A percentile compares a stretch with the other conserved stretches of the same genome.
Evolutionary conservation across 23 red algal species (phyloP).

Genomic region (Gracilariopsis chorda): DNA sequence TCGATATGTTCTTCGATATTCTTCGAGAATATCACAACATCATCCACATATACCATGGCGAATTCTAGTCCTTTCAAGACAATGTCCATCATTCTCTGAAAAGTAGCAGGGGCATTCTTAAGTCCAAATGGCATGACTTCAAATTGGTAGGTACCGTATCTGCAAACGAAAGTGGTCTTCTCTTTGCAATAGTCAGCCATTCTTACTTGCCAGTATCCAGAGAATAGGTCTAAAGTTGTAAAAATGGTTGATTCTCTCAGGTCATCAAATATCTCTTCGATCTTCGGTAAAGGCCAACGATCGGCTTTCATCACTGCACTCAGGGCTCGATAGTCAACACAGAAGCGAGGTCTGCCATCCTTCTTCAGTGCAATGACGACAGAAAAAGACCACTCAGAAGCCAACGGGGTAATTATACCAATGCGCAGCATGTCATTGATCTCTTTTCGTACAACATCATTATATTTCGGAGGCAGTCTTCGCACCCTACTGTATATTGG

Average conservation of each 20-base stretch:
- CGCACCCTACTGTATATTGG: background rate
- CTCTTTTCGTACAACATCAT: background rate
- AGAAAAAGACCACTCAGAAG: conserved; percentile 24
- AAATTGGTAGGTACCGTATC: background rate
- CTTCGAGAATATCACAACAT: background rate
- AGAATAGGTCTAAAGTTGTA: background rate
- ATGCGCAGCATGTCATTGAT: background rate
- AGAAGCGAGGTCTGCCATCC: conserved; percentile 29
- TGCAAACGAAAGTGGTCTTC: background rate
- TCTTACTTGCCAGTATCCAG: background rate
- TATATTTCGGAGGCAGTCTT: conserved; percentile 14
- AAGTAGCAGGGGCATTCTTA: background rate
- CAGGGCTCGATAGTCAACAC: too few species aligned
- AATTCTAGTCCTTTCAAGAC: background rate
- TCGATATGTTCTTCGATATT: background rate
- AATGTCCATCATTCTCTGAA: background rate
- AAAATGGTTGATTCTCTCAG: background rate
- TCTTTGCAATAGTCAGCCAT: background rate
- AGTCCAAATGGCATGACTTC: conserved; percentile 7
- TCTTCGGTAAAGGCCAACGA: background rate
- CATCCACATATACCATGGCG: background rate
- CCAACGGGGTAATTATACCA: background rate
- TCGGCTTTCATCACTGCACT: too few species aligned
- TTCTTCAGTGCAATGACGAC: conserved; percentile 54
- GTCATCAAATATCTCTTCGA: conserved; percentile 12